A percentile compares a stretch with the other conserved stretches of the same genome.
phyloP scores from a whole-genome alignment of 2,329 filamentous ascomycete species.

The Shiraia bambusicola region DNA sequence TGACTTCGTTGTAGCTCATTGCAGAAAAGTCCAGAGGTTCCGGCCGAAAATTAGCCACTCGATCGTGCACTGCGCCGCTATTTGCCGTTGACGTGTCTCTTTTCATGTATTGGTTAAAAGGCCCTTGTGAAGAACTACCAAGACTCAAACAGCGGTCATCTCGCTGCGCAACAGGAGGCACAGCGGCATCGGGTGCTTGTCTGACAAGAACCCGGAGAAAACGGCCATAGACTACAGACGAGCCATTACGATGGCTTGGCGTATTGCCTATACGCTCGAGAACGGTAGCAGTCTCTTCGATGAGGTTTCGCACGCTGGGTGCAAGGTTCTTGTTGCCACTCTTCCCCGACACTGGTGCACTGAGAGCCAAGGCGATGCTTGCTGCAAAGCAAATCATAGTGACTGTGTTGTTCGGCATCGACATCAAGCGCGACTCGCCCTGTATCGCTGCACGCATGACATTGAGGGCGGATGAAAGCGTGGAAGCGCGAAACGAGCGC shows the following conservation, averaged over 20 bases:
- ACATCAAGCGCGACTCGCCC: constrained; percentile 67
- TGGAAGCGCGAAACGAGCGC: constrained; percentile 70
- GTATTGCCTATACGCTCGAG: constrained; percentile 68
- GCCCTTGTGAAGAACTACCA: neutral
- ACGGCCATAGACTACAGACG: constrained; percentile 61
- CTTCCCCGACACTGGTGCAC: constrained; percentile 27
- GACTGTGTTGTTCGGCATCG: constrained; percentile 77
- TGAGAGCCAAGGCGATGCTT: constrained; percentile 54
- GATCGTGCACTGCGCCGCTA: constrained; percentile 12
- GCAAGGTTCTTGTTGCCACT: constrained; percentile 31
- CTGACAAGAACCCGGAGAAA: constrained; percentile 53
- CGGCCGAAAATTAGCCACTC: constrained; percentile 21
- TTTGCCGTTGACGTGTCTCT: constrained; percentile 1
- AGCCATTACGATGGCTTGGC: constrained; percentile 66
- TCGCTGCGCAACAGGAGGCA: neutral
- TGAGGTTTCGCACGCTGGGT: constrained; percentile 38
- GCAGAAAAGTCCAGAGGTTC: constrained; percentile 60
- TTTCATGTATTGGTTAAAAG: constrained; percentile 1
- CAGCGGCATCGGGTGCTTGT: constrained; percentile 25
- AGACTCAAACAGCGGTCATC: too few relatives aligned
- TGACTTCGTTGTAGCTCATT: constrained; percentile 70
- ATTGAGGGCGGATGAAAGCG: constrained; percentile 71
- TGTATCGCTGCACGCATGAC: constrained; percentile 74
- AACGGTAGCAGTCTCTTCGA: constrained; percentile 68
- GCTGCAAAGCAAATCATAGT: constrained; percentile 75